A percentile compares a stretch with the other conserved stretches of the same genome.
These are phyloP conservation scores for Arbutus unedo DNA, from an alignment of 148 eudicot genomes.

Conservation along the genomic window DNA sequence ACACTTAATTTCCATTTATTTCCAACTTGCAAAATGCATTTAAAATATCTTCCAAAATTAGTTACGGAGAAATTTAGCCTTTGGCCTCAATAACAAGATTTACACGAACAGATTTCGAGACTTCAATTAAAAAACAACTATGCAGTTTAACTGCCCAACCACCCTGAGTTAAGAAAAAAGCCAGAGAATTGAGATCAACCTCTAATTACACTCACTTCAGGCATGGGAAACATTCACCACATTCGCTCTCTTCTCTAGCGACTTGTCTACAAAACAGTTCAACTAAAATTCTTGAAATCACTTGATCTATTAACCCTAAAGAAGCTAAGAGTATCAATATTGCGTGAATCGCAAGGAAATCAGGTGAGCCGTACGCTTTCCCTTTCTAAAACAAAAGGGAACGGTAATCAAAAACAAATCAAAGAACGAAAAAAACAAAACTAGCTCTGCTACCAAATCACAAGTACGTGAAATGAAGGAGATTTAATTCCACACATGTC, in stretches of 20 bases:
- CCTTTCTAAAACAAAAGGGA: neutral
- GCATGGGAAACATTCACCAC: neutral
- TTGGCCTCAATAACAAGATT: slow-evolving; percentile 1
- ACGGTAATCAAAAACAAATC: neutral
- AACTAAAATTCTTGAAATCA: neutral
- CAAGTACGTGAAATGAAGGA: neutral
- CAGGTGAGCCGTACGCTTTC: neutral
- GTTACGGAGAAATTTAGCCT: neutral
- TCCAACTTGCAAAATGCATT: neutral
- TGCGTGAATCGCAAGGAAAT: neutral
- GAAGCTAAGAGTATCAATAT: neutral
- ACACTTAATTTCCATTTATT: neutral
- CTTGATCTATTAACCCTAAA: neutral
- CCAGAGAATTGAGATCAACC: too few species aligned
- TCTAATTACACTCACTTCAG: too few species aligned
- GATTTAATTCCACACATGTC: neutral
- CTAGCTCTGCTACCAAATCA: neutral
- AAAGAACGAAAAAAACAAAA: neutral
- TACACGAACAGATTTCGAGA: neutral
- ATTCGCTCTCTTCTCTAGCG: neutral
- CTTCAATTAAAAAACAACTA: neutral
- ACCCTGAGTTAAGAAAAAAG: too few species aligned
- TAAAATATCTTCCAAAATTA: neutral
- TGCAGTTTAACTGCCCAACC: too few species aligned
- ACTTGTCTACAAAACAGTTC: neutral